phyloP scores from a whole-genome alignment of 108 stramenopile genomes.

The Cyclotella sp. region DNA sequence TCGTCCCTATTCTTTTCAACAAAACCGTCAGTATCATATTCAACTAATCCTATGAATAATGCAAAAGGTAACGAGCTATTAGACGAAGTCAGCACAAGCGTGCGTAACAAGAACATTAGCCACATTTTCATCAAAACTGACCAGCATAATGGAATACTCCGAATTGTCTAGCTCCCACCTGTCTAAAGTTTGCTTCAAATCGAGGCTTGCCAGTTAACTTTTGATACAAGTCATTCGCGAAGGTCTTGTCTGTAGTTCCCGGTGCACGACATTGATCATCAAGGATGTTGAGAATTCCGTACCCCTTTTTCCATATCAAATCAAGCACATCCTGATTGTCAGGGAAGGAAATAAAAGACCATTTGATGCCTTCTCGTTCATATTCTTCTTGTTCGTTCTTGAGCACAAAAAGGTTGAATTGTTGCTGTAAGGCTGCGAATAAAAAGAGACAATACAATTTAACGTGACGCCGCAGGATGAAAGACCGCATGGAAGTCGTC shows the following conservation, averaged over 20 bases:
- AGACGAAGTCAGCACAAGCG: not conserved
- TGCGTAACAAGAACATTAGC: not conserved
- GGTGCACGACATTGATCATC: conserved; percentile 69
- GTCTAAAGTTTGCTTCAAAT: conserved; percentile 64
- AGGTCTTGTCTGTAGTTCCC: conserved; percentile 66
- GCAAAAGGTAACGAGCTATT: not conserved
- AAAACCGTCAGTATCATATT: conserved; percentile 70
- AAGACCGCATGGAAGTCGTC: not conserved
- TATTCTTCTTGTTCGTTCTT: conserved; percentile 72
- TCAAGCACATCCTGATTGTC: conserved; percentile 88
- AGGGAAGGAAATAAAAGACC: conserved; percentile 73
- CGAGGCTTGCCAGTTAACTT: conserved; percentile 49
- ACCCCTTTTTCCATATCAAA: conserved; percentile 81
- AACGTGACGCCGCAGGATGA: not conserved
- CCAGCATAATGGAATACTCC: conserved; percentile 73
- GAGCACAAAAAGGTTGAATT: conserved; percentile 65
- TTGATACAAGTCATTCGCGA: conserved; percentile 56
- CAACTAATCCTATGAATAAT: conserved; percentile 41
- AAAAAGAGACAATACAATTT: not conserved
- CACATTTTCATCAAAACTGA: not conserved
- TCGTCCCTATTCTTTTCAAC: conserved; percentile 84
- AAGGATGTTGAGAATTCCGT: conserved; percentile 61
- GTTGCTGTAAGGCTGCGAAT: conserved; percentile 71
- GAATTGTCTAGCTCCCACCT: conserved; percentile 66
- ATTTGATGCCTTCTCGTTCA: conserved; percentile 61